A percentile compares a stretch with the other conserved stretches of the same genome.
Evolutionary conservation across 139 green algal species (phyloP).

Genomic region (Edaphochlamys debaryana): DNA sequence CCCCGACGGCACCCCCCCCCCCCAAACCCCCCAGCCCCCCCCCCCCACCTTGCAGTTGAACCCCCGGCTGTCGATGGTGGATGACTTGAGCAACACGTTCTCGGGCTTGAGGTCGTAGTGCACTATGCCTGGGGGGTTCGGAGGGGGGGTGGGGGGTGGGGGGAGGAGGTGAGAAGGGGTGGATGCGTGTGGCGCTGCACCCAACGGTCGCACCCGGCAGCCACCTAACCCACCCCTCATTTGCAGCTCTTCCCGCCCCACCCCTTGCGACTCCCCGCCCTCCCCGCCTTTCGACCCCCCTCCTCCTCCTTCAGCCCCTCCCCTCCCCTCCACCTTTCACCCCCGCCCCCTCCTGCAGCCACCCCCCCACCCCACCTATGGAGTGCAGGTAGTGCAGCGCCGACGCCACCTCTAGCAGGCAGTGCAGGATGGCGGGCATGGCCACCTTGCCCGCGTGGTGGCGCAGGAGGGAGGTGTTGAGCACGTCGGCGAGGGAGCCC

Average conservation of each 20-base stretch:
- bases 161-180: no score
- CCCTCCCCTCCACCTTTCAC: no score
- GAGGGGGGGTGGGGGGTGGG: no score
- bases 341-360: no score
- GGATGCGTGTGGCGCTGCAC: no score
- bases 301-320: no score
- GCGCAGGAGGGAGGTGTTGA: constrained; percentile 45
- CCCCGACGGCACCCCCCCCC: no score
- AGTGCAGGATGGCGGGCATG: constrained; percentile 52
- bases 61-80: constrained; percentile 47
- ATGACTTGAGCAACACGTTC: constrained; percentile 91
- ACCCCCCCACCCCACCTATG: constrained; percentile 37
- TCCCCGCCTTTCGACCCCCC: no score
- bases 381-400: constrained; percentile 69
- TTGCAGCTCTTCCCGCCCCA: no score
- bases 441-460: constrained; percentile 42
- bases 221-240: no score
- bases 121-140: constrained; percentile 79
- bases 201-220: no score
- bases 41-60: constrained; percentile 50
- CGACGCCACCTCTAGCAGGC: constrained; percentile 53
- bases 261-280: no score
- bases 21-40: not conserved
- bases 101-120: constrained; percentile 88
- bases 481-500: constrained; percentile 45